Base-by-base conservation (phyloP, 371 early-diverging fungal genomes). In the Mortierella sp. region DNA sequence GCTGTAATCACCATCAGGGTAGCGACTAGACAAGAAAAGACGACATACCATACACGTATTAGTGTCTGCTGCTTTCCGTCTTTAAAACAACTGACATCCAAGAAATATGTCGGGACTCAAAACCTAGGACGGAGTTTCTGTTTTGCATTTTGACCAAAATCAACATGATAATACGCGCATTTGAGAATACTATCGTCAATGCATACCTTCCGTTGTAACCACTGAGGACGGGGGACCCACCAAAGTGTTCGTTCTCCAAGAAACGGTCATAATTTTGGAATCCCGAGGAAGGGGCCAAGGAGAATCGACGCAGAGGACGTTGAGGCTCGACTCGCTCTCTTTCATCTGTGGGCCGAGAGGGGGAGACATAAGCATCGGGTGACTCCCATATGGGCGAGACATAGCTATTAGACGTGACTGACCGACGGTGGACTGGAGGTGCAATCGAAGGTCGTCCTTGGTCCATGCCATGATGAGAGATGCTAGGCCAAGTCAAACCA, bases 201-300 rank as follows among this genome's bases (percentile, higher is more conserved):
- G 18, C 46, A 43, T 60, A 41, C 46, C 55, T 35, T 38, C 21
- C 46, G 65, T 18, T 41, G 35, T 41, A 65, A 49, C 60, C 49
- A 35, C 44, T 55, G n/a, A 68, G 27, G 24, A 54, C 38, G 2
- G 72, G 43, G n/a, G 74, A 43, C 24, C 27, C 72, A 41, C 76
- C 77, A 46, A 63, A 38, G 24, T 79, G 74, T 38, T 74, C 79
- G 16, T 75, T 70, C 44, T 86, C 86, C 44, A 82, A 49, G 54
- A 77, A 86, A 18, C 56, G 79, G 49, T 82, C 80, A 70, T 86
- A 86, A 3, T 74, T 58, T 38, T 82, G 86, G 60, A 77, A 79
- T 32, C 77, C 82, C 38, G 86, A 86, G 16, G 86, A 86, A 38
- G 82, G 86, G 7, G 86, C 86, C 16, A 86, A 35, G 16, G 86